Percentiles rank a stretch among this genome's conserved stretches.
phyloP scores from a whole-genome alignment of 805 yeast genomes.

The Candida ponderosae region DNA sequence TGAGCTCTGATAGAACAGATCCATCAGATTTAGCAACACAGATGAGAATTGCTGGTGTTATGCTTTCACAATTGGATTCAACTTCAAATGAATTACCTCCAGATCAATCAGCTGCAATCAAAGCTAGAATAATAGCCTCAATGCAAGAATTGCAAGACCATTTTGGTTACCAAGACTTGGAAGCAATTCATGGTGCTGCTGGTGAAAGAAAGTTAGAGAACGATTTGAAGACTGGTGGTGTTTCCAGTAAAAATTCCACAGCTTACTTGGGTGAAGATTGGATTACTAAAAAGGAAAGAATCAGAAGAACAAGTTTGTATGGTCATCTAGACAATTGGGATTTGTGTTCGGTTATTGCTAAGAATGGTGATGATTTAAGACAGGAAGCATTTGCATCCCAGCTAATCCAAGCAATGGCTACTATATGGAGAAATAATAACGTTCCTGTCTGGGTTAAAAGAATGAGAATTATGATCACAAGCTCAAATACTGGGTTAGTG shows the following conservation, averaged over 20 bases:
- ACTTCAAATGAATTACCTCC: constrained; percentile 42
- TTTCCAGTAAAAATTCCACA: constrained; percentile 29
- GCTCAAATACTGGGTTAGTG: constrained; percentile 85
- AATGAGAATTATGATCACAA: constrained; percentile 88
- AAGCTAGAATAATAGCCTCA: constrained; percentile 59
- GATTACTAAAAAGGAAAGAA: constrained; percentile 73
- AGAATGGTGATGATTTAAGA: constrained; percentile 91
- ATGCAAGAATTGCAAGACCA: constrained; percentile 74
- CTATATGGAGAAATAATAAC: constrained; percentile 66
- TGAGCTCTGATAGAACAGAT: constrained; percentile 9
- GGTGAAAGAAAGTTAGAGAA: constrained; percentile 91
- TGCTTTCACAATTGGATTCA: constrained; percentile 83
- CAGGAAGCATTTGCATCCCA: constrained; percentile 99
- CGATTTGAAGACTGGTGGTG: constrained; percentile 81
- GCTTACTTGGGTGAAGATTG: constrained; percentile 89
- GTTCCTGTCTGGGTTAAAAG: constrained; percentile 85
- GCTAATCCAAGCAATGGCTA: constrained; percentile 77
- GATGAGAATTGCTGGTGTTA: constrained; percentile 93
- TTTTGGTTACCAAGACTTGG: constrained; percentile 43
- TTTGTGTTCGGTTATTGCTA: constrained; percentile 88
- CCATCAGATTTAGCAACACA: constrained; percentile 62
- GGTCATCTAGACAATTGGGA: constrained; percentile 95
- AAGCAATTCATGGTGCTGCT: constrained; percentile 55
- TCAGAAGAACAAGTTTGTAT: constrained; percentile 65
- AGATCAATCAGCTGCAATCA: constrained; percentile 57